Percentiles rank a stretch among this genome's conserved stretches.
Evolutionary conservation across 768 basidiomycete species (phyloP).

Genomic region (Amanita molliuscula): DNA sequence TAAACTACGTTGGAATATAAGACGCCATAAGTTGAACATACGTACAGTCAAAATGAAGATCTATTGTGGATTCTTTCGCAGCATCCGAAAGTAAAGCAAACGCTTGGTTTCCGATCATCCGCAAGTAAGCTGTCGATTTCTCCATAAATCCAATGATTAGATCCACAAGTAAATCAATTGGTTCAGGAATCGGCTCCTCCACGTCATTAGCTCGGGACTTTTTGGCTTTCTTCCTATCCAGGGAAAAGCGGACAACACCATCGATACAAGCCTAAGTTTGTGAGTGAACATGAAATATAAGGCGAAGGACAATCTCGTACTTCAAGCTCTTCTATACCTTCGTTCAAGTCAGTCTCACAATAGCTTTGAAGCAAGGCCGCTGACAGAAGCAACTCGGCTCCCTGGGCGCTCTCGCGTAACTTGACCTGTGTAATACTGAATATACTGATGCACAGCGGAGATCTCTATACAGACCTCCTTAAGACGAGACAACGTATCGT

Average conservation of each 20-base stretch:
- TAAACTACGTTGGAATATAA: slow-evolving; percentile 1
- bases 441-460: background rate
- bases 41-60: slow-evolving; percentile 76
- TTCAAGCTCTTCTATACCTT: slow-evolving; percentile 38
- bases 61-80: slow-evolving; percentile 60
- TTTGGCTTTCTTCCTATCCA: slow-evolving; percentile 24
- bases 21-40: slow-evolving; percentile 7
- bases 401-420: slow-evolving; percentile 44
- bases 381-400: slow-evolving; percentile 60
- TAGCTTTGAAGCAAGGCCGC: slow-evolving; percentile 66
- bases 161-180: slow-evolving; percentile 82
- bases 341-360: slow-evolving; percentile 40
- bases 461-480: slow-evolving; percentile 20
- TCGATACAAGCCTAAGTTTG: slow-evolving; percentile 46
- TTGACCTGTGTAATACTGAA: background rate
- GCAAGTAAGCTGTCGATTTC: slow-evolving; percentile 69
- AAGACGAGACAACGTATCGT: slow-evolving; percentile 29
- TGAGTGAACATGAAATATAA: background rate
- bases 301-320: slow-evolving; percentile 41
- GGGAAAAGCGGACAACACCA: slow-evolving; percentile 46
- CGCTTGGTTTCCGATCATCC: slow-evolving; percentile 69
- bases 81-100: slow-evolving; percentile 65
- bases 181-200: slow-evolving; percentile 32
- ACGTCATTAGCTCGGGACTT: slow-evolving; percentile 25
- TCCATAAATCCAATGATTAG: slow-evolving; percentile 87